Base-by-base conservation (phyloP, 306 rosid genomes). In the Lathyrus aphaca region DNA sequence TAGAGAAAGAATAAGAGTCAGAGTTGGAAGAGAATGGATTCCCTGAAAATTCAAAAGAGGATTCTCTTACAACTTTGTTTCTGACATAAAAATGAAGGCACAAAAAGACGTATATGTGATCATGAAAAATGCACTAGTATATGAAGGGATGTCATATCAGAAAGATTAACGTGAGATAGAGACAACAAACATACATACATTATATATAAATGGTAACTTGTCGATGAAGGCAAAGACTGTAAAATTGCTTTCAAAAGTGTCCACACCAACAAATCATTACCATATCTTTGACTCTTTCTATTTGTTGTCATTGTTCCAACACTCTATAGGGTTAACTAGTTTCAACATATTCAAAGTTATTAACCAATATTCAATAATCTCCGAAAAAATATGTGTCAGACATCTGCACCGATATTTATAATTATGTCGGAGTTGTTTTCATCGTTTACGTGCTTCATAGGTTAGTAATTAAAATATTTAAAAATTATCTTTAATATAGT, bases 311-410 rank as follows among this genome's bases (percentile, higher is more conserved):
- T 55, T 55, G 61, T 53, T 37, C 15, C 17, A 10, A 39, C 19
- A 29, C 79, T 11, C 50, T 45, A 55, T 21, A 59, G 58, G 71
- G 3, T 13, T 46, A 6, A n/a, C 39, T 56, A 25, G 56, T 63
- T 40, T 12, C 45, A 35, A 54, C 35, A 67, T 17, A 35, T 81
- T 81, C 85, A 81, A 76, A 54, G 54, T 62, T 61, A 65, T 29
- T 12, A 61, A 81, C 85, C 79, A 72, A 76, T 72, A 18, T 29
- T 62, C 40, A 81, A 81, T 80, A 81, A 76, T 75, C 72, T 70
- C n/a, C n/a, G n/a, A n/a, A n/a, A n/a, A n/a, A n/a, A n/a, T n/a
- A n/a, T n/a, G n/a, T n/a, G n/a, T n/a, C n/a, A n/a, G n/a, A n/a
- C n/a, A n/a, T n/a, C n/a, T n/a, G n/a, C n/a, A n/a, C n/a, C n/a